Conservation (phyloP, 2,329 filamentous ascomycete species). For the Pseudocercospora macadamiae region DNA sequence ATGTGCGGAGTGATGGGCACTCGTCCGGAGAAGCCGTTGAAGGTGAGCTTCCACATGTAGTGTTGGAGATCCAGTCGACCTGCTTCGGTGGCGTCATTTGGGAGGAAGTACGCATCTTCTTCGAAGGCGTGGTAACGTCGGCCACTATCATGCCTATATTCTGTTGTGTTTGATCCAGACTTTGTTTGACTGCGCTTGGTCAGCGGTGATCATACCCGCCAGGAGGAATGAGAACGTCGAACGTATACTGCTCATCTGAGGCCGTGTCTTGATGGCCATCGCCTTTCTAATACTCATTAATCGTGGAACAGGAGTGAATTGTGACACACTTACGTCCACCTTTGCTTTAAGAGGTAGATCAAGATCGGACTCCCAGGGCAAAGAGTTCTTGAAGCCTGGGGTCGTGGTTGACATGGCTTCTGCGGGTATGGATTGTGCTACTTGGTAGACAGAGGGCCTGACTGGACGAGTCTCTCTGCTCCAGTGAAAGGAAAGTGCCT, state of each 20-base stretch:
- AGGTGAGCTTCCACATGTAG: slow-evolving; percentile 14
- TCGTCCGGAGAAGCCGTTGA: slow-evolving; percentile 22
- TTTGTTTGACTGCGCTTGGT: neutral
- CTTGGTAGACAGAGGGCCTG: too few relatives aligned
- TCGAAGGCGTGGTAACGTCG: slow-evolving; percentile 1
- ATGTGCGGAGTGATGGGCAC: slow-evolving; percentile 27
- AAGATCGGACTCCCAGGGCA: neutral
- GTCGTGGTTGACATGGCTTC: too few relatives aligned
- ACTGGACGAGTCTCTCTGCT: too few relatives aligned
- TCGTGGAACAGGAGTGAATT: neutral
- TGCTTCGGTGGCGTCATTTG: slow-evolving; percentile 6
- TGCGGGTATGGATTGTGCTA: too few relatives aligned
- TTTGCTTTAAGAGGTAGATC: neutral
- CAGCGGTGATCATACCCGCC: neutral
- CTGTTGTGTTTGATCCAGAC: neutral
- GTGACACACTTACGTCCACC: neutral
- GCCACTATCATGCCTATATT: neutral
- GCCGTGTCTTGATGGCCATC: neutral
- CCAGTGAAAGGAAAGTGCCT: too few relatives aligned
- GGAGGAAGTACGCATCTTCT: slow-evolving; percentile 2
- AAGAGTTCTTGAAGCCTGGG: neutral
- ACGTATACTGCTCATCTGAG: neutral
- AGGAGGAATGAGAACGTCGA: neutral
- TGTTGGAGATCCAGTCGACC: slow-evolving; percentile 18
- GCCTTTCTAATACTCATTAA: neutral